Evolutionary conservation across 1,284 basidiomycete species (phyloP), one percentile per base, ranked within the genome.

Genomic region (Microbotryum lychnidis-dioicae): DNA sequence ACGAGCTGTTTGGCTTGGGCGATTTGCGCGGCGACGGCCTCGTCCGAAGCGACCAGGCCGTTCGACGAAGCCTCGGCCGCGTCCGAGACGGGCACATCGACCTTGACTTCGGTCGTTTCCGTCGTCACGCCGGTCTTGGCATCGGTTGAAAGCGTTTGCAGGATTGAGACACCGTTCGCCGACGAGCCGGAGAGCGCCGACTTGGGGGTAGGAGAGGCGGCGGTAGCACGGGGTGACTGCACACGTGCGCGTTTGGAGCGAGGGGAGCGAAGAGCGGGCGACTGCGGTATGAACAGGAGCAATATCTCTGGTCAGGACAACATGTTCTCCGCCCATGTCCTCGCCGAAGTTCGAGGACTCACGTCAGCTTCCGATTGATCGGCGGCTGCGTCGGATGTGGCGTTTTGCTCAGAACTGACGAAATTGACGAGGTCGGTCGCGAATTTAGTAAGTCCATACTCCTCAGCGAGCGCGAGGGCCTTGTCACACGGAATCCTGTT

Each of bases 131-230:
- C 70, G 14, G 64, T 64, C 2, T 57, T 54, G 9, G 54, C 44
- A 37, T 67, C 67, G 20, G 63, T 67, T 5, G 54, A 46, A 47
- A 72, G 64, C n/a, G 68, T 69, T 57, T 72, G 71, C n/a, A 63
- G 59, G 61, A 72, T 69, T 42, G 67, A 64, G 47, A 70, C 65
- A 33, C 68, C 68, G 9, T 63, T 61, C 2, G 65, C 58, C 4
- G 64, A 52, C 6, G 67, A 62, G n/a, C 64, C 64, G 1, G 67
- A 66, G 27, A 64, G 61, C 3, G 63, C 51, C 31, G 49, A 45
- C 50, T 63, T 61, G 46, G 49, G 12, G 44, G 58, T 56, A n/a
- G 61, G 57, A 18, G 56, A 52, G 21, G 50, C 50, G 20, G 50
- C 29, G 21, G 48, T 6, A 31, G 48, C 12, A 31, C 50, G 50